Percentiles rank a stretch among this genome's conserved stretches.
phyloP scores from a whole-genome alignment of 768 basidiomycete species.

The Sistotremastrum niveocremeum region DNA sequence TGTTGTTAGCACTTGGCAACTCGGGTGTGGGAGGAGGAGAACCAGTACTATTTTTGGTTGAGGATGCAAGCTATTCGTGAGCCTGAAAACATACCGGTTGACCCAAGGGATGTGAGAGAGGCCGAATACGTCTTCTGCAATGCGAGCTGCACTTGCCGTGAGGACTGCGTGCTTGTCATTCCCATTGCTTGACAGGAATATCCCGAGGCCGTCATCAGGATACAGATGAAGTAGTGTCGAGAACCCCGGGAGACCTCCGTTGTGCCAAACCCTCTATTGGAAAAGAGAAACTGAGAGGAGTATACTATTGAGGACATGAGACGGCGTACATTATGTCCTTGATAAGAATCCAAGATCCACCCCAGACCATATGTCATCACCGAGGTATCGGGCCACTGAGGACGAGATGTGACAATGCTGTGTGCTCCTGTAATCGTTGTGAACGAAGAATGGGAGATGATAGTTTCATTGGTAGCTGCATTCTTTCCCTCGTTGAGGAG shows the following conservation, averaged over 20 bases:
- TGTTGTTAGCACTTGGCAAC: background rate
- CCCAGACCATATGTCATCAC: conserved; percentile 28
- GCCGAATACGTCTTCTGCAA: conserved; percentile 13
- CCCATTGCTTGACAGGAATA: conserved; percentile 23
- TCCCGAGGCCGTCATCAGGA: conserved; percentile 22
- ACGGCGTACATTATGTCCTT: conserved; percentile 25
- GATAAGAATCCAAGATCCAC: conserved; percentile 26
- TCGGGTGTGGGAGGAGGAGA: conserved; percentile 12
- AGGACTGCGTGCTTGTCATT: conserved; percentile 8
- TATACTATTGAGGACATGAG: background rate
- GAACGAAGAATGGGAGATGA: conserved; percentile 21
- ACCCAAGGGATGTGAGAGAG: conserved; percentile 3
- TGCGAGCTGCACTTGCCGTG: conserved; percentile 4
- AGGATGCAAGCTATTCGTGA: background rate
- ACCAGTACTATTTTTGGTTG: background rate
- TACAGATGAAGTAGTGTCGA: conserved; percentile 19
- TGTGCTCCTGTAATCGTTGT: conserved; percentile 19
- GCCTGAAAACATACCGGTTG: conserved; percentile 2
- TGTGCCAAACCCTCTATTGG: conserved; percentile 21
- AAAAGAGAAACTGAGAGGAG: background rate
- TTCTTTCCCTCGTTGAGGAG: conserved; percentile 23
- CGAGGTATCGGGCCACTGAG: conserved; percentile 12
- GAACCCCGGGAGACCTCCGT: conserved; percentile 22
- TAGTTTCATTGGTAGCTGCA: conserved; percentile 14
- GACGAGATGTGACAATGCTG: conserved; percentile 8